A percentile compares a stretch with the other conserved stretches of the same genome.
These are phyloP conservation scores for Pythium aphanidermatum DNA, from an alignment of 352 stramenopile genomes.

Conservation along the genomic window DNA sequence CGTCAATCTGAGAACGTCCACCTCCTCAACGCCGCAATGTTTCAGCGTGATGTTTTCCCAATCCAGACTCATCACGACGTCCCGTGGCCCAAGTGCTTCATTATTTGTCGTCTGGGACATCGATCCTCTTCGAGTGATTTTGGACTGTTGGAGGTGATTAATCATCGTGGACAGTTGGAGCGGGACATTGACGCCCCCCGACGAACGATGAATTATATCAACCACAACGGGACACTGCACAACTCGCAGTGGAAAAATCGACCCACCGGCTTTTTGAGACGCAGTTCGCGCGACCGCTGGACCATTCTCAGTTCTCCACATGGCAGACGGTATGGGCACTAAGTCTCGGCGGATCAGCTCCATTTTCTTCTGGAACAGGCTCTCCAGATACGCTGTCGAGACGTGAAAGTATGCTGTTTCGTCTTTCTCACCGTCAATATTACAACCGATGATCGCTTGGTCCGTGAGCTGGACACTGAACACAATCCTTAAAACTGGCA, in stretches of 20 bases:
- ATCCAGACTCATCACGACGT: slow-evolving; percentile 4
- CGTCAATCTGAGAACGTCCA: not conserved
- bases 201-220: slow-evolving; percentile 4
- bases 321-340: slow-evolving; percentile 8
- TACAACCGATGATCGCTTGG: slow-evolving; percentile 33
- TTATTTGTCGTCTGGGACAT: slow-evolving; percentile 1
- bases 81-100: too few relatives aligned
- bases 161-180: slow-evolving; percentile 1
- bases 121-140: not conserved
- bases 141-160: slow-evolving; percentile 3
- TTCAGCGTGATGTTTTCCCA: slow-evolving; percentile 5
- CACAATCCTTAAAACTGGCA: slow-evolving; percentile 16
- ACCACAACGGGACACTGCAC: slow-evolving; percentile 2
- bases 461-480: slow-evolving; percentile 23
- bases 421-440: slow-evolving; percentile 21
- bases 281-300: not conserved
- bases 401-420: slow-evolving; percentile 30
- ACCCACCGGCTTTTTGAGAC: not conserved
- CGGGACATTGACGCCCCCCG: not conserved
- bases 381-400: slow-evolving; percentile 39
- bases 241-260: slow-evolving; percentile 4
- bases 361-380: slow-evolving; percentile 26
- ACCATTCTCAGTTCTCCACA: not conserved
- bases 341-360: slow-evolving; percentile 31
- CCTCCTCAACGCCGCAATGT: not conserved